Base-by-base conservation (phyloP, 164 flowering plant genomes). In the Nelumbo lutea region DNA sequence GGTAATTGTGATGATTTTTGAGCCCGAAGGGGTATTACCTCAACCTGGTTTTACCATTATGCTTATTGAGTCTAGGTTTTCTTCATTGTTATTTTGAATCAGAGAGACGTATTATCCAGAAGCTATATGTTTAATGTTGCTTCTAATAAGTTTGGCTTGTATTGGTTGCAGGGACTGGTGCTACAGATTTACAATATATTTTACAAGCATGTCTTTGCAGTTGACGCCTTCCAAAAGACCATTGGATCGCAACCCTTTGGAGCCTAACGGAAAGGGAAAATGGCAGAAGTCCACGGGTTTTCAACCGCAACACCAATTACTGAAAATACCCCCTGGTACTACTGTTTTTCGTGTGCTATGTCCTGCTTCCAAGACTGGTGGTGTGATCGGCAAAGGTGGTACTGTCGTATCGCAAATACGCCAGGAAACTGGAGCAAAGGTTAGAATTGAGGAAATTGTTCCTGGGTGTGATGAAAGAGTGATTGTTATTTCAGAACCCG, bases 401-500 rank as follows among this genome's bases (percentile, higher is more conserved):
- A 57, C 66, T 41, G 52, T 78, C 57, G 73, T 90, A 62, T 77
- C 85, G 42, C 84, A 84, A 68, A 88, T 94, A 61, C 81, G 86
- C 43, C 83, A 84, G 57, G 92, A 89, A 77, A 85, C 96, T 61
- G 91, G 93, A 60, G 96, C 84, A 44, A 83, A 79, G 68, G 80
- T 95, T 43, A 85, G 75, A 71, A 85, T 90, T 61, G 97, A 95
- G 80, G 98, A 90, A 43, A 71, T 75, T 50, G 67, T 92, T 53
- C 73, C 83, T 46, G 99, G 93, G 10, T 90, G 87, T 72, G 91
- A 89, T 71, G 99, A 95, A 76, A 84, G 95, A 74, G 81, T 95
- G 10, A 71, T 92, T 74, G 67, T 81, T 50, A 85, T 94, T 38
- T 44, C 50, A 9, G 85, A 82, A 45, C 67, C 85, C 65, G 90